Base-by-base conservation (phyloP, 495 filamentous ascomycete species). In the Eremomyces bilateralis region DNA sequence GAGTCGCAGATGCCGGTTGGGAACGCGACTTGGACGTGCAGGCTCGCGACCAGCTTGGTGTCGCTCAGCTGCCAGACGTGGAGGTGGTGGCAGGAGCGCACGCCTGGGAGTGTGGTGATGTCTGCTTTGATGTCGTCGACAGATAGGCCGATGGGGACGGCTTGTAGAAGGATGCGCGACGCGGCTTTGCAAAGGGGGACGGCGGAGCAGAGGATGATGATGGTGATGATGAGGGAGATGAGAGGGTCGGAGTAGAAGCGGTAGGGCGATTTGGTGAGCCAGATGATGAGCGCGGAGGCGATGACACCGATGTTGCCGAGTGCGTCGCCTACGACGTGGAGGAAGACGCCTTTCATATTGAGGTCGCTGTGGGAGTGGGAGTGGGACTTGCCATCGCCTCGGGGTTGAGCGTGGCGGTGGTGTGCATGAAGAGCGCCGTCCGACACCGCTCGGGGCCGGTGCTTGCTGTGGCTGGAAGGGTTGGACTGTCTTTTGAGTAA, bases 61-160 rank as follows among this genome's bases (percentile, higher is more conserved):
- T 94, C 85, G 28, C 73, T 88, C 19, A 97, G 66, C 52, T 94
- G 85, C 88, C 88, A 97, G 40, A 97, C 83, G 52, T 97, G 88
- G 8, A 97, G 62, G 47, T 97, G 83, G 56, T 97, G 88, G 38
- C 83, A 88, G 48, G 75, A 77, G 40, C 81, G 58, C 21, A 97
- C 71, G 29, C 85, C 85, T 0, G 71, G 76, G 11, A 95, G 69
- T 16, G 65, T 54, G 42, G 80, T 65, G 37, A 97, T 92, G 51
- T 97, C 88, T 35, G 78, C 72, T 44, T 85, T 79, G 58, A 97
- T 84, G 35, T 94, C 76, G 39, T 84, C 76, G 36, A 94, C 65
- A 37, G 72, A 72, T 53, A 97, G 73, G 18, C 80, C 76, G 15
- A 76, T 71, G 0, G 88, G 88, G 0, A 83, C 88, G 4, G 84